These are phyloP conservation scores for Eryngium alpinum DNA, from an alignment of 140 eudicot species.

Conservation along the genomic window DNA sequence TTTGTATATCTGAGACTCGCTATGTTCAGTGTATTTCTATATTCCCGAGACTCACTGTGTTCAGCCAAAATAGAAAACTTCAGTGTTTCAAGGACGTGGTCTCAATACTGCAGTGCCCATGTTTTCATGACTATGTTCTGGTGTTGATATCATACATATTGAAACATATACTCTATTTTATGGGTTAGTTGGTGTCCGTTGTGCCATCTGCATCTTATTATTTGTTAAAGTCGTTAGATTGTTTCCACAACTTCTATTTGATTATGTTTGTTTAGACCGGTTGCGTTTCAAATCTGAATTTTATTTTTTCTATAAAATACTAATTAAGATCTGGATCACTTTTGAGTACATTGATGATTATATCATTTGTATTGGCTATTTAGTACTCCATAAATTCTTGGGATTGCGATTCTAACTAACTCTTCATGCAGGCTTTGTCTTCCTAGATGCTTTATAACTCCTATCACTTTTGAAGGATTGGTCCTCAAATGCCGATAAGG, in stretches of 20 bases:
- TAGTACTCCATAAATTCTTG: background rate
- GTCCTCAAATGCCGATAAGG: slow-evolving; percentile 74
- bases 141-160: background rate
- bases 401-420: background rate
- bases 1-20: background rate
- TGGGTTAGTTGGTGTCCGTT: background rate
- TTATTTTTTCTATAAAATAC: background rate
- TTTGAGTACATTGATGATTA: background rate
- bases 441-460: slow-evolving; percentile 77
- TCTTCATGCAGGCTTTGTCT: slow-evolving; percentile 68
- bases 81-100: background rate
- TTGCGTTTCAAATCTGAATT: background rate
- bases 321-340: background rate
- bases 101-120: background rate
- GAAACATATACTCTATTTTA: background rate
- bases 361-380: background rate
- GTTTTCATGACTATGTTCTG: background rate
- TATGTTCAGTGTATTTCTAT: background rate
- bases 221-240: background rate
- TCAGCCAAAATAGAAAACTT: background rate
- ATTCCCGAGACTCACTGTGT: background rate
- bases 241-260: background rate
- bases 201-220: background rate
- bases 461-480: slow-evolving; percentile 68
- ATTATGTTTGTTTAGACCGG: background rate